Evolutionary conservation across 805 yeast genomes (phyloP).

Genomic region (Saccharomycopsis capsularis): DNA sequence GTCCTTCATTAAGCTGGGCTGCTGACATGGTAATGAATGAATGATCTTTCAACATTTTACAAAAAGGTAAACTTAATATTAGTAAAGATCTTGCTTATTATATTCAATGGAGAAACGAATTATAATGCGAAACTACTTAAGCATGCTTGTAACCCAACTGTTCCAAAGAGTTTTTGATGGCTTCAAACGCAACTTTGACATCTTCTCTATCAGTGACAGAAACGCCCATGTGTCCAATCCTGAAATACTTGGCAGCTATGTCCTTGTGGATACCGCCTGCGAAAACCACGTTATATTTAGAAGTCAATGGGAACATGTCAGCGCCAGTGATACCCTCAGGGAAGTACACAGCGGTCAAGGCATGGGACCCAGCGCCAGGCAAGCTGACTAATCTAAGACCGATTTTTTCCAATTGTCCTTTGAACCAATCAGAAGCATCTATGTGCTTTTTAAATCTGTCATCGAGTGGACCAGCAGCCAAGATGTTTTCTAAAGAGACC

Average conservation of each 20-base stretch:
- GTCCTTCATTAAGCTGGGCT: too few species aligned
- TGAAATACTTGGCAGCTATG: constrained; percentile 73
- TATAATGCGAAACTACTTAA: too few species aligned
- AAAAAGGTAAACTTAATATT: too few species aligned
- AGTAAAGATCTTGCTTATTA: too few species aligned
- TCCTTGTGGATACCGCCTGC: constrained; percentile 90
- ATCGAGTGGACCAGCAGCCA: constrained; percentile 47
- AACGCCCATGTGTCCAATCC: constrained; percentile 96
- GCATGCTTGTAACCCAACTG: constrained; percentile 2
- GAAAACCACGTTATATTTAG: constrained; percentile 60
- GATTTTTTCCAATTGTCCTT: constrained; percentile 41
- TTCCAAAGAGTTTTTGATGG: constrained; percentile 21
- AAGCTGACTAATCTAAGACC: constrained; percentile 70
- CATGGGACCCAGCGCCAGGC: constrained; percentile 68
- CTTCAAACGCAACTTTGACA: constrained; percentile 42
- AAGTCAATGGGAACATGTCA: constrained; percentile 50
- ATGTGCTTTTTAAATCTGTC: constrained; percentile 58
- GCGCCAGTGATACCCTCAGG: constrained; percentile 68
- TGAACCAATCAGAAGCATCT: constrained; percentile 57
- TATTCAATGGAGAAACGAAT: too few species aligned
- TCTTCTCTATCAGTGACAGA: constrained; percentile 58
- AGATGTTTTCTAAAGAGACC: constrained; percentile 66
- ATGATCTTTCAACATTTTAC: too few species aligned
- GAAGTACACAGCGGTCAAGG: constrained; percentile 77
- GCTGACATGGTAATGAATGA: too few species aligned